Evolutionary conservation across 2,329 filamentous ascomycete genomes (phyloP), one percentile per base, ranked within the genome.

Genomic region (Botrytis deweyae): DNA sequence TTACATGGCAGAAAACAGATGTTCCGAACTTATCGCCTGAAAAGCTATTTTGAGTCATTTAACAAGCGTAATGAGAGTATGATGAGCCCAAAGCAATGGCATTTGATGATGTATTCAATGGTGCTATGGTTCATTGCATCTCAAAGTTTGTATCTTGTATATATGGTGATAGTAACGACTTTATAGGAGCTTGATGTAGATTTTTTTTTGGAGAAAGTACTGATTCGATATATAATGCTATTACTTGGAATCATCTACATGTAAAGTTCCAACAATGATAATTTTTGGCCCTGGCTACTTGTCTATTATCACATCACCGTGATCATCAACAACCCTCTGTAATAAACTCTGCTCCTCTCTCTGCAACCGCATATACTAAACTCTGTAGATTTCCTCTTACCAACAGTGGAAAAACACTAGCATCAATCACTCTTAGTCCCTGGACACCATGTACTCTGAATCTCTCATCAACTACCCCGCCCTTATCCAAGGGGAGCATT

Each of bases 361-460:
- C 68, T 16, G 46, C 72, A 52, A 62, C 25, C 14, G 70, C 74
- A 75, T 68, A 74, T 38, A 73, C 64, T 25, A 49, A 58, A 52
- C n/a, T 71, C 42, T 74, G 68, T 14, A 73, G 8, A n/a, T 74
- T 73, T 1, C 67, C 52, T 38, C 69, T 65, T 8, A 68, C 68
- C 10, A 74, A 55, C 33, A 73, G 42, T 18, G 52, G 75, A n/a
- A 75, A 74, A 40, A 68, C 38, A 62, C 62, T 67, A 29, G 52
- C 68, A 44, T 67, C 68, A 22, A 67, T 64, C 10, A 72, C 62
- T 40, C 72, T 61, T n/a, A 74, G 25, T n/a, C 69, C 25, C 16
- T 63, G 67, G 5, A 74, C 69, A 10, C 69, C 74, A 65, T 74
- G 58, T 20, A 74, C 74, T 55, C 38, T 75, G 7, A 74, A 70